Evolutionary conservation across 179 eudicot species (phyloP), one percentile per base, ranked within the genome.

Genomic region (Carnegiea gigantea): DNA sequence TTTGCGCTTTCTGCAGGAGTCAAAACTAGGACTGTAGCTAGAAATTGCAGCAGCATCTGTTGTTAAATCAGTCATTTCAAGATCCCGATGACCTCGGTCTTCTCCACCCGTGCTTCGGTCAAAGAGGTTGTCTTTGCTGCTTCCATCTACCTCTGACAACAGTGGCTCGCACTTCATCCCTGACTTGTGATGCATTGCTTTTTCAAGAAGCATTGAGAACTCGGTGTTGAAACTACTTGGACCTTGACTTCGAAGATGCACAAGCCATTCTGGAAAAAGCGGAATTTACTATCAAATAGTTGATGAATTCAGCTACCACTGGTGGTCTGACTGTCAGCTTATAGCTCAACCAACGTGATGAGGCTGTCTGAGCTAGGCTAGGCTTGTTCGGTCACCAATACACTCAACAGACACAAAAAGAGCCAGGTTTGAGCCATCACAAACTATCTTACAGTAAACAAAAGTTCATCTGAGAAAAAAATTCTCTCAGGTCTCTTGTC

Each of bases 221-320:
- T 85, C 80, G 24, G 80, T 75, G 64, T 86, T 89, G 82, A 86
- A 89, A 71, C 85, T 59, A 79, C 77, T 73, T 70, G 85, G 70
- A 74, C 88, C 90, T 51, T 80, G 84, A 74, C 82, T 83, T 70
- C 87, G 88, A 67, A 92, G 92, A 67, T 78, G 82, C 46, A 87
- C 85, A 3, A 92, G 86, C 93, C 97, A 92, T 53, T 82, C 98
- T 94, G 93, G 11, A 82, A 84, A 76, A n/a, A 38, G 59, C 73
- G 33, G 28, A 80, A 59, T 24, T n/a, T 14, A 38, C 40, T 9
- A 73, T 84, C 82, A 85, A 77, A 76, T 44, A 72, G 11, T 82
- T 77, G 82, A 67, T 33, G 13, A n/a, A 46, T 8, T 67, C 21
- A 40, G 48, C 72, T 12, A 14, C 20, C 30, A 23, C 8, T 62